These are phyloP conservation scores for Osmozyma mogii DNA, from an alignment of 805 yeast genomes.

Conservation along the genomic window DNA sequence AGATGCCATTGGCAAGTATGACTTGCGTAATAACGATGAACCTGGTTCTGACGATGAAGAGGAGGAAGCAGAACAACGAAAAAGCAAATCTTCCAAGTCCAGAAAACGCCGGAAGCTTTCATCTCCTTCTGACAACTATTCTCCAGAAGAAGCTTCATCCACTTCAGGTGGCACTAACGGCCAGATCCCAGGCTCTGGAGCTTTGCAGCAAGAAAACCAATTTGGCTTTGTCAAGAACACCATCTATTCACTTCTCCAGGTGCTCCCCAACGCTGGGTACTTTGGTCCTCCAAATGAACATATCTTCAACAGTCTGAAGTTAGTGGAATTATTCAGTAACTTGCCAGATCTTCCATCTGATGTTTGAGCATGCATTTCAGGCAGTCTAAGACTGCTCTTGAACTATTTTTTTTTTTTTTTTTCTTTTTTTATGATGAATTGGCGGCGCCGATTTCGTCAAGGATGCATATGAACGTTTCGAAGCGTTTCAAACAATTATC, in stretches of 20 bases:
- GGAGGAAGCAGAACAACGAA: constrained; percentile 6
- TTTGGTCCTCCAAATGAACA: constrained; percentile 41
- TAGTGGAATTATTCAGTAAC: constrained; percentile 36
- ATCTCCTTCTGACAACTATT: constrained; percentile 4
- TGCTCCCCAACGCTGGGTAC: constrained; percentile 53
- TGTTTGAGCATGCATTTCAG: too few species aligned
- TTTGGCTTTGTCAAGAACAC: constrained; percentile 27
- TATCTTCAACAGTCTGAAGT: constrained; percentile 46
- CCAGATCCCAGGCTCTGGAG: constrained; percentile 1
- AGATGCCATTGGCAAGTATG: constrained; percentile 31
- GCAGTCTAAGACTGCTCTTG: too few species aligned
- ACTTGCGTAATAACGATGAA: constrained; percentile 16
- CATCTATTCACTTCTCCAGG: constrained; percentile 39
- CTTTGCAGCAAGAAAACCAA: constrained; percentile 2
- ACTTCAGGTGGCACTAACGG: constrained; percentile 1
- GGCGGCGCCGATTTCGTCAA: too few species aligned
- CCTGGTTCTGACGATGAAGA: too few species aligned
- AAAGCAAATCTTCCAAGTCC: neutral
- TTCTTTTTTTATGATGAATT: too few species aligned
- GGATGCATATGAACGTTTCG: too few species aligned
- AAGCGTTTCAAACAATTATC: too few species aligned
- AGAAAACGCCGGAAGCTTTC: constrained; percentile 1
- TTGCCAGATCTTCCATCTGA: constrained; percentile 16
- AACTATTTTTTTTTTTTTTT: too few species aligned
- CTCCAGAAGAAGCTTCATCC: constrained; percentile 9